Base-by-base conservation (phyloP, 2,329 filamentous ascomycete genomes). In the Diplodia seriata region DNA sequence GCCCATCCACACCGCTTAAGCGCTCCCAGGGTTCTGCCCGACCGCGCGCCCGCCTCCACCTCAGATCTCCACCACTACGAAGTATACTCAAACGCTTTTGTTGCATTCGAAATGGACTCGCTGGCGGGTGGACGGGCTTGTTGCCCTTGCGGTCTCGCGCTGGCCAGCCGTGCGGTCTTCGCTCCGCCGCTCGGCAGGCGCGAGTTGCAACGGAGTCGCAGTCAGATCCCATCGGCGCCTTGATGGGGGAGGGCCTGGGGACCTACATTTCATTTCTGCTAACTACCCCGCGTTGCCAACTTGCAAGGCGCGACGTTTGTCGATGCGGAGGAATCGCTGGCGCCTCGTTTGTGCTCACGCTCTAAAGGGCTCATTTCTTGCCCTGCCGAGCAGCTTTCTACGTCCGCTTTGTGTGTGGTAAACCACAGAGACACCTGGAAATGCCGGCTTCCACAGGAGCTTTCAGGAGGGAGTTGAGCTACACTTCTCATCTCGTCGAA, bases 191-290 rank as follows among this genome's bases (percentile, higher is more conserved):
- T 26, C 56, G 33, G 40, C 56, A 33, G 23, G 26, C 43, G 47
- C 47, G 59, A 7, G 20, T 8, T 20, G 40, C 56, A 31, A 43
- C 56, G 56, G 40, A 11, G n/a, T 36, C n/a, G 47, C 31, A 51
- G 12, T 29, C 59, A 38, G 47, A n/a, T 18, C 38, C 47, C 59
- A 49, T 38, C 47, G 47, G 31, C 36, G 64, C 40, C 54, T 57
- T 40, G 64, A 50, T 66, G 53, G 33, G 18, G 54, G 64, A 49
- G 40, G 29, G 26, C 12, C 26, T 49, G 20, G 55, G 36, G 36
- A 53, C n/a, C 63, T 66, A 33, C 53, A 33, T 54, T 43, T 66
- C 53, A 50, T 29, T 31, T 57, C 40, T 57, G 57, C 64, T 66
- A 40, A 66, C 64, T 50, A 36, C 26, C 51, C 26, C n/a, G 7